Evolutionary conservation across 2,329 filamentous ascomycete genomes (phyloP).

Genomic region (Alternaria infectoria): DNA sequence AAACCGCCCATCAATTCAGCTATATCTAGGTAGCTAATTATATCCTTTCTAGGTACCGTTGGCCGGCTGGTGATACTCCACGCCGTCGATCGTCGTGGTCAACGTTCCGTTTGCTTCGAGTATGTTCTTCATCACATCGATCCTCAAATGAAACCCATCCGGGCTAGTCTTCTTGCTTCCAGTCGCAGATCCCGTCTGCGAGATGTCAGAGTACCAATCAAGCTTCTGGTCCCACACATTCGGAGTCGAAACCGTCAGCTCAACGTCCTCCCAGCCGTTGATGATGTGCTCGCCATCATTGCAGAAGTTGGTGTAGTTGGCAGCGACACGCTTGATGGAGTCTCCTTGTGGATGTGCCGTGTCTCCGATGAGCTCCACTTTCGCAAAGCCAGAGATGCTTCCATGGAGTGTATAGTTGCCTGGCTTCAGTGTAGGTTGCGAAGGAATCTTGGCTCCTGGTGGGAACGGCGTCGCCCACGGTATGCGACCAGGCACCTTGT

Average conservation of each 20-base stretch:
- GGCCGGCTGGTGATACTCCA: slow-evolving; percentile 48
- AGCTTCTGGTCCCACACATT: slow-evolving; percentile 33
- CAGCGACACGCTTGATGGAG: slow-evolving; percentile 37
- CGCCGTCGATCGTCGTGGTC: slow-evolving; percentile 48
- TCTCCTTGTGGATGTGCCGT: background rate
- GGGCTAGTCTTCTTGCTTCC: slow-evolving; percentile 50
- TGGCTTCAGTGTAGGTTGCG: background rate
- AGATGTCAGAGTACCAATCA: slow-evolving; percentile 51
- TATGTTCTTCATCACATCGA: slow-evolving; percentile 49
- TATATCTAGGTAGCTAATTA: background rate
- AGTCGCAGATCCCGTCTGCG: slow-evolving; percentile 36
- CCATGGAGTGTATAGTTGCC: slow-evolving; percentile 23
- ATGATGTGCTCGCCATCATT: slow-evolving; percentile 45
- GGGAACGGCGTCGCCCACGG: slow-evolving; percentile 47
- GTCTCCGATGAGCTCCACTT: slow-evolving; percentile 18
- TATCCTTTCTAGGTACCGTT: slow-evolving; percentile 34
- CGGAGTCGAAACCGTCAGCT: slow-evolving; percentile 8
- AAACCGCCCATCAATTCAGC: background rate
- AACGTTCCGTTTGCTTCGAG: slow-evolving; percentile 53
- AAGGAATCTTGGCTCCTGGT: slow-evolving; percentile 14
- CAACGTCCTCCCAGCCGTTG: slow-evolving; percentile 47
- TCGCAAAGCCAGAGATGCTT: slow-evolving; percentile 13
- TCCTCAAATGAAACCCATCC: slow-evolving; percentile 49
- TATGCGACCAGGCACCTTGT: slow-evolving; percentile 35
- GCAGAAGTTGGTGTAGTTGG: slow-evolving; percentile 48